A percentile compares a stretch with the other conserved stretches of the same genome.
These are phyloP conservation scores for Jackrogersella multiformis DNA, from an alignment of 495 filamentous ascomycete species.

Conservation along the genomic window DNA sequence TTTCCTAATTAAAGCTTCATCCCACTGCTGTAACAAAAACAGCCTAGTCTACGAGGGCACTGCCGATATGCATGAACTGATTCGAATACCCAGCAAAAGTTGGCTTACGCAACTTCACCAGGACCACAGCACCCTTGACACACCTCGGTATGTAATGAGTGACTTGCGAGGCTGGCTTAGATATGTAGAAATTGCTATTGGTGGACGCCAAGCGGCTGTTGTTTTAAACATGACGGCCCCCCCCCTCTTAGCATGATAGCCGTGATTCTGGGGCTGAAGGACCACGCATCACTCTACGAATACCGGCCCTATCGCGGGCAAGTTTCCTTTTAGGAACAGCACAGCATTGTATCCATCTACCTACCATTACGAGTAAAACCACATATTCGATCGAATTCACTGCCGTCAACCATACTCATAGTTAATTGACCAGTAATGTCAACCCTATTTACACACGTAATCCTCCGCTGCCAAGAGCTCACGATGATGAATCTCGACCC, in stretches of 20 bases:
- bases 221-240: background rate
- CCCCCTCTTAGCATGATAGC: background rate
- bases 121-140: background rate
- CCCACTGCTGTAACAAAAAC: background rate
- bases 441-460: constrained; percentile 21
- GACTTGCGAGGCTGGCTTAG: background rate
- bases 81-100: too few relatives aligned
- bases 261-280: constrained; percentile 1
- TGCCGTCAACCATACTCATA: background rate
- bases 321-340: background rate
- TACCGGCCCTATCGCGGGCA: constrained; percentile 12
- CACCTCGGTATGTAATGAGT: too few relatives aligned
- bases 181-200: constrained; percentile 8
- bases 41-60: background rate
- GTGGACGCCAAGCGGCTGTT: constrained; percentile 4
- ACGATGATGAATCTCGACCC: constrained; percentile 34
- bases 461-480: constrained; percentile 24
- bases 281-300: too few relatives aligned
- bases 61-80: background rate
- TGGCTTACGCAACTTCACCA: constrained; percentile 3
- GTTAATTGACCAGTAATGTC: background rate
- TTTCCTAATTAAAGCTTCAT: background rate
- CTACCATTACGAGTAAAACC: too few relatives aligned
- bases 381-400: background rate
- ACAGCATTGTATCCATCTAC: background rate